A percentile compares a stretch with the other conserved stretches of the same genome.
Evolutionary conservation across 176 grass and related monocot genomes (phyloP).

Genomic region (Musa itinerans): DNA sequence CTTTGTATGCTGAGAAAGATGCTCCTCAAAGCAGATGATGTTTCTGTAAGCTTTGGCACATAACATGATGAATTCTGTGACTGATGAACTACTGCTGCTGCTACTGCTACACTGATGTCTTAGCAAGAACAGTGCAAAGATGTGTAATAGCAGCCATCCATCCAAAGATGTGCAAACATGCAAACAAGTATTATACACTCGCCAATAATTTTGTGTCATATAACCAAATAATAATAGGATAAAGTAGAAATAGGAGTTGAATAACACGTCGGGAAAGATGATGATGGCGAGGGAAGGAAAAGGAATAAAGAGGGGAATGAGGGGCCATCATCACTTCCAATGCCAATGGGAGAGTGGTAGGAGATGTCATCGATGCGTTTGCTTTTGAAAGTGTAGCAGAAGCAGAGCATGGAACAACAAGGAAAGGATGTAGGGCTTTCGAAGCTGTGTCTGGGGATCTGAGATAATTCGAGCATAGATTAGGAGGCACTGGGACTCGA

Average conservation of each 20-base stretch:
- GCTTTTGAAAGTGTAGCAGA: too few relatives aligned
- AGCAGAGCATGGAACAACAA: too few relatives aligned
- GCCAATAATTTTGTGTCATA: neutral
- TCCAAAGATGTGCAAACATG: neutral
- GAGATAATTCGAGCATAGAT: too few relatives aligned
- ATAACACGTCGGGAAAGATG: constrained; percentile 14
- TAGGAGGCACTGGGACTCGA: neutral
- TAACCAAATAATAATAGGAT: neutral
- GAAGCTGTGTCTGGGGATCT: neutral
- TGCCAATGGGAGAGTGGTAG: constrained; percentile 7
- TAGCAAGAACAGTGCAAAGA: too few relatives aligned
- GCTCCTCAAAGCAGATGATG: too few relatives aligned
- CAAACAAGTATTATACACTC: neutral
- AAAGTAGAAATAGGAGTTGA: constrained; percentile 13
- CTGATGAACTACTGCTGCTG: too few relatives aligned
- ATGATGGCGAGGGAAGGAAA: neutral
- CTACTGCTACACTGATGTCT: too few relatives aligned
- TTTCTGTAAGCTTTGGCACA: too few relatives aligned
- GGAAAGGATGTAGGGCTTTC: neutral
- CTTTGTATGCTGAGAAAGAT: neutral
- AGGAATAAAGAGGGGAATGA: neutral
- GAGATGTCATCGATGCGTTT: constrained; percentile 9
- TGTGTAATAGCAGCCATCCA: neutral
- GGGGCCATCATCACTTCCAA: constrained; percentile 15
- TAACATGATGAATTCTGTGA: too few relatives aligned